Evolutionary conservation across 192 early-diverging fungal genomes (phyloP).

Genomic region (Funneliformis mosseae): DNA sequence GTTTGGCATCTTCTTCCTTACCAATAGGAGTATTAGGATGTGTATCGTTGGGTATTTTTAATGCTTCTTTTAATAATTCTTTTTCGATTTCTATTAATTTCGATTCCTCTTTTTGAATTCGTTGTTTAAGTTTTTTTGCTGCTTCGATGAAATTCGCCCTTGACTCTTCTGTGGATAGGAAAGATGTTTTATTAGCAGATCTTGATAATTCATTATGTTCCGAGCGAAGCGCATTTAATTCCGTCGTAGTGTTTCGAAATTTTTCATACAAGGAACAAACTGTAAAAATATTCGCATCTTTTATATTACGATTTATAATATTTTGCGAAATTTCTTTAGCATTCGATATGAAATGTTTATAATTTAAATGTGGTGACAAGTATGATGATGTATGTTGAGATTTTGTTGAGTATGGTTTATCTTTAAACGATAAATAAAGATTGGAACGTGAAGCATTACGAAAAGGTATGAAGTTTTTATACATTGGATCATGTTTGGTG

Average conservation of each 20-base stretch:
- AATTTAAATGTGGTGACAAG: conserved; percentile 28
- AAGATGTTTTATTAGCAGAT: background rate
- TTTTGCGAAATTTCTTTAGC: conserved; percentile 3
- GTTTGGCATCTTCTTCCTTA: conserved; percentile 64
- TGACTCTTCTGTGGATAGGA: background rate
- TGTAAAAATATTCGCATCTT: conserved; percentile 14
- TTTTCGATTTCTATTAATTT: conserved; percentile 53
- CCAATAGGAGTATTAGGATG: conserved; percentile 76
- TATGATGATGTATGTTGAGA: background rate
- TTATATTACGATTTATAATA: conserved; percentile 22
- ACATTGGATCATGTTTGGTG: background rate
- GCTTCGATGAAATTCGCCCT: conserved; percentile 39
- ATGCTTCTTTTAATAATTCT: conserved; percentile 60
- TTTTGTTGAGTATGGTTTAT: background rate
- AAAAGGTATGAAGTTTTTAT: background rate
- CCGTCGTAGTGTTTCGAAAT: background rate
- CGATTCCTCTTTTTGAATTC: conserved; percentile 54
- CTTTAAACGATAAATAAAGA: background rate
- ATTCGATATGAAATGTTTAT: conserved; percentile 7
- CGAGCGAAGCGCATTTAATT: background rate
- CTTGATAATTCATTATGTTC: conserved; percentile 26
- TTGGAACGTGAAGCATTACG: background rate
- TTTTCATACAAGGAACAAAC: background rate
- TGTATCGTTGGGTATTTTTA: conserved; percentile 79
- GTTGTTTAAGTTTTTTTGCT: conserved; percentile 63